These are phyloP conservation scores for Lichtheimia hyalospora DNA, from an alignment of 371 early-diverging fungal genomes.

Conservation along the genomic window DNA sequence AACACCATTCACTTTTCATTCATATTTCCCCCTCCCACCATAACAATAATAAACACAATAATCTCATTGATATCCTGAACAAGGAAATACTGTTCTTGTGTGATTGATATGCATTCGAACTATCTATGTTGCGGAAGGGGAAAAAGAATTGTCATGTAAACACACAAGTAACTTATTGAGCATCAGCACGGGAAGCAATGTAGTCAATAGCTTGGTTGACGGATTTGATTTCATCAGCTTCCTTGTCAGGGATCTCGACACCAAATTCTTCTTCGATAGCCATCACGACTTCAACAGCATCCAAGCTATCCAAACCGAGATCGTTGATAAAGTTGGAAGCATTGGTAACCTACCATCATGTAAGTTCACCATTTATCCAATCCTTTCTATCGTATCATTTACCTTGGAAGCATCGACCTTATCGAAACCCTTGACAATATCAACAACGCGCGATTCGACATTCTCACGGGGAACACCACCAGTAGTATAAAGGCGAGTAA, in stretches of 20 bases:
- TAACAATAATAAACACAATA: too few relatives aligned
- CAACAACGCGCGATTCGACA: conserved; percentile 84
- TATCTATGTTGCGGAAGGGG: too few relatives aligned
- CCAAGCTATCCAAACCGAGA: conserved; percentile 93
- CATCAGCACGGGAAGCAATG: conserved; percentile 75
- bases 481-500: conserved; percentile 60
- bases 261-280: conserved; percentile 98
- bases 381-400: conserved; percentile 7
- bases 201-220: conserved; percentile 88
- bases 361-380: too few relatives aligned
- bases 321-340: conserved; percentile 89
- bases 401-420: conserved; percentile 93
- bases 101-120: too few relatives aligned
- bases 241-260: conserved; percentile 96
- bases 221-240: conserved; percentile 93
- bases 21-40: too few relatives aligned
- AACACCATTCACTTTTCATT: too few relatives aligned
- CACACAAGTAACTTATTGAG: conserved; percentile 46
- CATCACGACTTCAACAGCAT: conserved; percentile 98
- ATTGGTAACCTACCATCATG: conserved; percentile 64
- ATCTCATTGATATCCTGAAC: too few relatives aligned
- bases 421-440: conserved; percentile 89
- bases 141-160: too few relatives aligned
- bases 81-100: too few relatives aligned
- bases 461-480: conserved; percentile 56